Conservation (phyloP, 2,329 filamentous ascomycete species). For the Pestalotiopsis sp. region DNA sequence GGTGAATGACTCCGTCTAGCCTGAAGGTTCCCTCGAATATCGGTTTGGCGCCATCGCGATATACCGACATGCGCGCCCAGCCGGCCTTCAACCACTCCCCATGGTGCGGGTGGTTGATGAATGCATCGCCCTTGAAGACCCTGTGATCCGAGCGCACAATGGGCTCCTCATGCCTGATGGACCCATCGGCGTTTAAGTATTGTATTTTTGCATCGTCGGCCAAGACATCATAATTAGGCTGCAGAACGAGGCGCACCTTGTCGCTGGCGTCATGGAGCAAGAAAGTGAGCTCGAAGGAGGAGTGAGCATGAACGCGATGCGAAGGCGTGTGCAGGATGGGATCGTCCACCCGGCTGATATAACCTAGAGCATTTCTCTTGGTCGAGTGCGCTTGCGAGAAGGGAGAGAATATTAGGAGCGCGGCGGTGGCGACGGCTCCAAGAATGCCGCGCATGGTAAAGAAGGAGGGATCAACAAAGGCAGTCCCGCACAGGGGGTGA, state of each 20-base stretch:
- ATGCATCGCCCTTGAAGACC: slow-evolving; percentile 82
- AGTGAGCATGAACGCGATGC: slow-evolving; percentile 77
- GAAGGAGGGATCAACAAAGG: slow-evolving; percentile 12
- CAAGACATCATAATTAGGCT: slow-evolving; percentile 91
- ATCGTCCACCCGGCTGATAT: slow-evolving; percentile 74
- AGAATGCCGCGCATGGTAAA: slow-evolving; percentile 34
- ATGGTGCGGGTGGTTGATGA: slow-evolving; percentile 62
- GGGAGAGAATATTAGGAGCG: slow-evolving; percentile 32
- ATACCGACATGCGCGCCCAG: slow-evolving; percentile 82
- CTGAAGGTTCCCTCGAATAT: slow-evolving; percentile 91
- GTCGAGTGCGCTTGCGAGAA: slow-evolving; percentile 64
- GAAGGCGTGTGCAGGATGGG: slow-evolving; percentile 77
- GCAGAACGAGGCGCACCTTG: slow-evolving; percentile 76
- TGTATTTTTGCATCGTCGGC: slow-evolving; percentile 74
- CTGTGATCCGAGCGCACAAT: slow-evolving; percentile 76
- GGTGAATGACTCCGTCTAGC: slow-evolving; percentile 80
- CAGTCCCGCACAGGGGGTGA: slow-evolving; percentile 23
- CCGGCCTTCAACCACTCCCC: slow-evolving; percentile 77
- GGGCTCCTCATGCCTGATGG: slow-evolving; percentile 64
- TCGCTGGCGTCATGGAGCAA: slow-evolving; percentile 67
- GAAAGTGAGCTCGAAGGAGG: slow-evolving; percentile 85
- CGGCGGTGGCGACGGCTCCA: slow-evolving; percentile 27
- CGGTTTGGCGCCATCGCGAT: slow-evolving; percentile 74
- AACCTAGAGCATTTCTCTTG: slow-evolving; percentile 75
- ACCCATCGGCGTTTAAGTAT: slow-evolving; percentile 73